phyloP scores from a whole-genome alignment of 1,284 basidiomycete species.

The Cystobasidium sp. region DNA sequence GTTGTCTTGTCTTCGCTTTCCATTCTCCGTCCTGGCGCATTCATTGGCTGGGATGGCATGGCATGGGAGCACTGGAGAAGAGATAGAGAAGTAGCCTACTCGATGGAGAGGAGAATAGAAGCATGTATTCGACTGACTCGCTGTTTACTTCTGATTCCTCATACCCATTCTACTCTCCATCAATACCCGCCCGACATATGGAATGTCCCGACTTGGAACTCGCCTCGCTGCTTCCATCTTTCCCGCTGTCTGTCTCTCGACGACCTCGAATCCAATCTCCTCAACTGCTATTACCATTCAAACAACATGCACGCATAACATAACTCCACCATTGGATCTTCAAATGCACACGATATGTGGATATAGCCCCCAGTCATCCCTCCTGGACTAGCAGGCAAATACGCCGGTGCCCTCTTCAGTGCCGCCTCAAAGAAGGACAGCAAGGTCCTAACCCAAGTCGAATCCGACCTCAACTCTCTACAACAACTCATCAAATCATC shows the following conservation, averaged over 20 bases:
- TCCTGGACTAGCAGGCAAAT: constrained; percentile 72
- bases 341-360: not conserved
- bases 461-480: constrained; percentile 71
- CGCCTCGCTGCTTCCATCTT: not conserved
- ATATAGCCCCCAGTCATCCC: constrained; percentile 46
- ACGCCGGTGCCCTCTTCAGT: constrained; percentile 90
- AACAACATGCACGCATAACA: no score
- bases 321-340: no score
- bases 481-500: constrained; percentile 52
- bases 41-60: constrained; percentile 7
- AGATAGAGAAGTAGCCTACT: not conserved
- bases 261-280: not conserved
- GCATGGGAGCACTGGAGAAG: not conserved
- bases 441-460: constrained; percentile 76
- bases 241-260: not conserved
- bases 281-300: no score
- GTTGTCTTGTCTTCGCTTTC: not conserved
- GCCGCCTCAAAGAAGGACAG: constrained; percentile 87
- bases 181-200: not conserved
- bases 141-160: not conserved
- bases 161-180: not conserved
- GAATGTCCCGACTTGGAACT: not conserved
- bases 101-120: no score
- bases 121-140: no score
- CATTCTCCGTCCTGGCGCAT: constrained; percentile 15